Base-by-base conservation (phyloP, 129 eudicot genomes). In the Calendula officinalis region DNA sequence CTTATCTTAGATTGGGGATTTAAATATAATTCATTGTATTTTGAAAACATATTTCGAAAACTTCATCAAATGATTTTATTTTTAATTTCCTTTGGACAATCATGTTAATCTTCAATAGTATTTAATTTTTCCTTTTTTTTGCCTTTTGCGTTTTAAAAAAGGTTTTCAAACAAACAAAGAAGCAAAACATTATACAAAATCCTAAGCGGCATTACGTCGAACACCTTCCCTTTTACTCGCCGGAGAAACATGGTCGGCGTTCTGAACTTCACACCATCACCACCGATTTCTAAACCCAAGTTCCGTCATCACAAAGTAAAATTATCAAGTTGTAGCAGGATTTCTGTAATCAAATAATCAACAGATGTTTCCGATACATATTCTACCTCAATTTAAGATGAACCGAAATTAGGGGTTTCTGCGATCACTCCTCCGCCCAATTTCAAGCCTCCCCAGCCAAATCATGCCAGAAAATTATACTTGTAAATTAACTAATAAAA, bases 391-490 rank as follows among this genome's bases (percentile, higher is more conserved):
- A 60, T 55, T 66, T 67, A 79, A 61, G 74, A 75, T 39, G 80
- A 69, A 38, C 64, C 78, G 6, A 30, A 43, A 30, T 43, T 37
- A 41, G 77, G 62, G 48, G 1, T 68, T 59, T 68, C 78, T 40
- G 48, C 75, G 22, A 70, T 86, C 33, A 80, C 81, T 17, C 68
- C 90, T 22, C 95, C 96, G 22, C 75, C 82, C 34, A 84, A 88
- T 60, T 88, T 88, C 64, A 82, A 79, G 76, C 56, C 86, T 11
- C 92, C 96, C 0, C 12, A 71, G 59, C 92, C 96, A 43, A 84
- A 84, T 76, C 84, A n/a, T n/a, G n/a, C n/a, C n/a, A n/a, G n/a
- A n/a, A n/a, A n/a, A n/a, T n/a, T n/a, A n/a, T n/a, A n/a, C n/a
- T n/a, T n/a, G n/a, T n/a, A n/a, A n/a, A n/a, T n/a, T n/a, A n/a